Conservation (phyloP, 2,329 filamentous ascomycete species). For the Dothideomycetes sp. region DNA sequence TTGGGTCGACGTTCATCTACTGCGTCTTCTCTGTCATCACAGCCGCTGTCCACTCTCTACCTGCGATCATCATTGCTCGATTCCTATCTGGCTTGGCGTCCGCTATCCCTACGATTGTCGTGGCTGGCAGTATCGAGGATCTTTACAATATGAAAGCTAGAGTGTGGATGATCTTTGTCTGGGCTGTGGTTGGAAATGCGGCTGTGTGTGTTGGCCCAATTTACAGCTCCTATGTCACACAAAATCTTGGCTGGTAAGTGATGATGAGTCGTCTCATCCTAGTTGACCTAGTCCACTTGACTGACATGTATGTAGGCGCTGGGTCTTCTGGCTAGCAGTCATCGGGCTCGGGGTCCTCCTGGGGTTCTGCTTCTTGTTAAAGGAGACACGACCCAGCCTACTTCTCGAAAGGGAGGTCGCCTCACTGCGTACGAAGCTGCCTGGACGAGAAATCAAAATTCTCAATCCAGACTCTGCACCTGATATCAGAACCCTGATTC, state of each 20-base stretch:
- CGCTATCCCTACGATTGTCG: conserved; percentile 36
- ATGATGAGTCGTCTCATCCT: conserved; percentile 1
- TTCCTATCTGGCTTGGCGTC: conserved; percentile 34
- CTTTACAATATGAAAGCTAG: conserved; percentile 34
- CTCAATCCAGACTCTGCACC: too few relatives aligned
- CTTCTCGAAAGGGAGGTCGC: too few relatives aligned
- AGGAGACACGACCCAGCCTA: too few relatives aligned
- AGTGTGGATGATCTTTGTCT: conserved; percentile 36
- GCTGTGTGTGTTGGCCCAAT: conserved; percentile 35
- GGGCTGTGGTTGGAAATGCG: conserved; percentile 32
- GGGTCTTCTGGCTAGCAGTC: too few relatives aligned
- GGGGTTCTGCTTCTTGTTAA: too few relatives aligned
- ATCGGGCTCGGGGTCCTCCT: too few relatives aligned
- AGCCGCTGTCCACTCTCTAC: conserved; percentile 24
- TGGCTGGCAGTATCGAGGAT: conserved; percentile 39
- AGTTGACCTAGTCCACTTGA: neutral
- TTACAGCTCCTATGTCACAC: conserved; percentile 30
- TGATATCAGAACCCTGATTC: too few relatives aligned
- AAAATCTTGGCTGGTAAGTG: conserved; percentile 28
- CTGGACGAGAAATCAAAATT: too few relatives aligned
- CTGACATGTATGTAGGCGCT: too few relatives aligned
- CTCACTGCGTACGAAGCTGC: too few relatives aligned
- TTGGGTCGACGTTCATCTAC: conserved; percentile 22
- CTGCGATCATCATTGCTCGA: conserved; percentile 29
- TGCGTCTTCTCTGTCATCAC: conserved; percentile 27